Conservation (phyloP, 2,329 filamentous ascomycete species). For the Aspergillus japonicus region DNA sequence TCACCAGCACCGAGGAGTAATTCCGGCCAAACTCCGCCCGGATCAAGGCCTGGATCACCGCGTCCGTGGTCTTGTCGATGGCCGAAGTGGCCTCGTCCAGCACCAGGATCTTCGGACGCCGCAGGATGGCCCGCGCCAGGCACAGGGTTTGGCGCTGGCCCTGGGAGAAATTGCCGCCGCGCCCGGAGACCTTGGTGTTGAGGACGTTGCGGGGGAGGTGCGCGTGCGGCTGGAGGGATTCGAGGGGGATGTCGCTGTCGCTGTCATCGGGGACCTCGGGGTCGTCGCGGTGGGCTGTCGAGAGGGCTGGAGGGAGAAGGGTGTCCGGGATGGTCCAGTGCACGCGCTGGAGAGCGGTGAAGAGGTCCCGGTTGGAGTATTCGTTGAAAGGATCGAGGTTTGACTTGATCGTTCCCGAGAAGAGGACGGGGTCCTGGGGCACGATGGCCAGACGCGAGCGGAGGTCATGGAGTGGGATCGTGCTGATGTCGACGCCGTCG, state of each 20-base stretch:
- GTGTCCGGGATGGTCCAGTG: conserved; percentile 50
- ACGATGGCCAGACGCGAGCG: conserved; percentile 1
- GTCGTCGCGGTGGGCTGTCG: background rate
- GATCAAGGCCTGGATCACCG: conserved; percentile 69
- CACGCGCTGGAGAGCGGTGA: conserved; percentile 65
- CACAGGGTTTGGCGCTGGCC: conserved; percentile 27
- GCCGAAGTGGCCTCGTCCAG: conserved; percentile 76
- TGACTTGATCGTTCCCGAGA: background rate
- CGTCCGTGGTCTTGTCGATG: conserved; percentile 73
- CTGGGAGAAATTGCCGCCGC: conserved; percentile 58
- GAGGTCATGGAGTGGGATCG: background rate
- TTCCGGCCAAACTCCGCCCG: conserved; percentile 62
- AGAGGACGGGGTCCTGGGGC: conserved; percentile 1
- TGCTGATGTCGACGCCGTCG: background rate
- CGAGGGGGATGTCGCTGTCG: background rate
- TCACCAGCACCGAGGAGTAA: conserved; percentile 66
- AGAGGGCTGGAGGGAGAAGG: background rate
- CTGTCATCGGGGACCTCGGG: background rate
- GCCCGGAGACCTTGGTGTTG: conserved; percentile 62
- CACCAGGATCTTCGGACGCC: conserved; percentile 70
- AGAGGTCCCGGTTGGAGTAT: conserved; percentile 65
- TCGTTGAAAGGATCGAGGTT: conserved; percentile 2
- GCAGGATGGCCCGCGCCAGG: conserved; percentile 52
- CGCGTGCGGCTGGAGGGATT: background rate
- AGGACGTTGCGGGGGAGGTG: background rate